Evolutionary conservation across 768 basidiomycete genomes (phyloP).

Genomic region (Cystofilobasidium capitatum): DNA sequence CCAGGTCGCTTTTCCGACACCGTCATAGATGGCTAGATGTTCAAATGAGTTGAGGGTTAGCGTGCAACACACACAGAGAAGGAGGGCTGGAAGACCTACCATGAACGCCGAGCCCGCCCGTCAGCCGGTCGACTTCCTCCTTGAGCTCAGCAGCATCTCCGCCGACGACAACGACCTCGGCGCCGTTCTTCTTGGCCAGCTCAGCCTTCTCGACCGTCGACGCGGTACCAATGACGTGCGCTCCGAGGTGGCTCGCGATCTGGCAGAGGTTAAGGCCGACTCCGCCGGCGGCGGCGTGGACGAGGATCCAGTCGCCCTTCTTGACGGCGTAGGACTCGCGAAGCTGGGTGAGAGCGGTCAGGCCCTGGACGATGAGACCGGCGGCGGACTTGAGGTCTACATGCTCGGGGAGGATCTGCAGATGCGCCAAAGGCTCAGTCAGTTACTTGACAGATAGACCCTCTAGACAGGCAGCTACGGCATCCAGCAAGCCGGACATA

Average conservation of each 20-base stretch:
- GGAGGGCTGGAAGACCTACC: background rate
- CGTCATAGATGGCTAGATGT: slow-evolving; percentile 81
- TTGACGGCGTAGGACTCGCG: slow-evolving; percentile 79
- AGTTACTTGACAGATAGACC: background rate
- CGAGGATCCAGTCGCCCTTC: slow-evolving; percentile 59
- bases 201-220: slow-evolving; percentile 75
- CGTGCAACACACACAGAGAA: background rate
- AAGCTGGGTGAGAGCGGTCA: slow-evolving; percentile 63
- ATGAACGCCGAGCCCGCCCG: slow-evolving; percentile 59
- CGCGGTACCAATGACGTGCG: slow-evolving; percentile 84
- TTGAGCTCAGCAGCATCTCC: slow-evolving; percentile 60
- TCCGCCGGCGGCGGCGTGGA: slow-evolving; percentile 88
- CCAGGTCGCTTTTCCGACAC: slow-evolving; percentile 92
- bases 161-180: slow-evolving; percentile 78
- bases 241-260: slow-evolving; percentile 62
- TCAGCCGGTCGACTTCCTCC: slow-evolving; percentile 60
- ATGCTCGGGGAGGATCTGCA: background rate
- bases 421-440: background rate
- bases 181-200: slow-evolving; percentile 66
- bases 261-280: slow-evolving; percentile 53
- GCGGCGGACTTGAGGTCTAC: slow-evolving; percentile 57
- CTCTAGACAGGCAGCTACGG: too few relatives aligned
- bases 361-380: slow-evolving; percentile 59
- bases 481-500: background rate
- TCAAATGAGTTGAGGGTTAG: background rate